Base-by-base conservation (phyloP, 2,329 filamentous ascomycete genomes). In the Fusarium sp. region DNA sequence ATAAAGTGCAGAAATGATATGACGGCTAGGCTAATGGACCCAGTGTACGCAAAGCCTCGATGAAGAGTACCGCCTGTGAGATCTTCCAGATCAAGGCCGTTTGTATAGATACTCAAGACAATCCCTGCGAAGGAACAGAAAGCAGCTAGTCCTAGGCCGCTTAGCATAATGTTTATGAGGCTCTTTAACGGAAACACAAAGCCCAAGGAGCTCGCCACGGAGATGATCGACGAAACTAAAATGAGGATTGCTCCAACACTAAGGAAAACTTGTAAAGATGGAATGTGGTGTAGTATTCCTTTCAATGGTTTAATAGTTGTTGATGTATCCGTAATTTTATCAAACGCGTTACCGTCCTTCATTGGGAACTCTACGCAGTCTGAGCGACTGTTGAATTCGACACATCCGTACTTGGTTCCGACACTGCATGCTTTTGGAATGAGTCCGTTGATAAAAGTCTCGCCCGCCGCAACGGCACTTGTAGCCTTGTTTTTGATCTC, bases 401-500 rank as follows among this genome's bases (percentile, higher is more conserved):
- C 52, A 58, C 63, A 65, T 31, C 54, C 63, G 39, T 41, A 31
- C 54, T 43, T 52, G 41, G 52, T 65, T 43, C 63, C 63, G 24
- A 65, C 52, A 29, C 39, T 35, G 45, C 57, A 60, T 22, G 63
- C 39, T 43, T 65, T 56, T 43, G 37, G 52, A 48, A 65, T 56
- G 54, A 57, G 35, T 43, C n/a, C n/a, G 54, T 57, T 65, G 50
- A 65, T 33, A 24, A 65, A 37, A n/a, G 62, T 65, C 52, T 65
- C 62, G 54, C 50, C 62, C 24, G 62, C 52, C 37, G 62, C 62
- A 57, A 65, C 45, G 14, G 62, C 62, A 65, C 62, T 65, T 35
- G 50, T 65, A 43, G 54, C 39, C 39, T 65, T 65, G 54, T 56
- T 65, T 65, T 45, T 54, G 62, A 65, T 43, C 22, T 65, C 62